phyloP scores from a whole-genome alignment of 805 yeast genomes.

The Metschnikowia gelsemii region DNA sequence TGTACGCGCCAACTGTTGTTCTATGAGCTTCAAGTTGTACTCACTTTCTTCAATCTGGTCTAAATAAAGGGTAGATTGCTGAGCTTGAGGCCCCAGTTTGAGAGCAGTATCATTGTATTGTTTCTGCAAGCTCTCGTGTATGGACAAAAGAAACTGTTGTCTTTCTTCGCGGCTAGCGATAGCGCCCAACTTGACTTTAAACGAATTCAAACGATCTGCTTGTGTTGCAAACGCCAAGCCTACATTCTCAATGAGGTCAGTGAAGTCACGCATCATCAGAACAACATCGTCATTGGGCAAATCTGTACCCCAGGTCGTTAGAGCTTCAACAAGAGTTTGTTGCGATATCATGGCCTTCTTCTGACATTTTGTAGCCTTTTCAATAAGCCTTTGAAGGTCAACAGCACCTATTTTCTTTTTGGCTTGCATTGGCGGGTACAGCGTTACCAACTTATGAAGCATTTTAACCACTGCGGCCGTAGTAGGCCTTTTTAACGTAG shows the following conservation, averaged over 20 bases:
- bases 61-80: slow-evolving; percentile 41
- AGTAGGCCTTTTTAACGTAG: slow-evolving; percentile 19
- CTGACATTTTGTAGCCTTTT: slow-evolving; percentile 38
- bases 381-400: slow-evolving; percentile 20
- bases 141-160: slow-evolving; percentile 37
- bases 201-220: slow-evolving; percentile 43
- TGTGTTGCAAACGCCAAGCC: slow-evolving; percentile 28
- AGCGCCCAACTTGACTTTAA: slow-evolving; percentile 44
- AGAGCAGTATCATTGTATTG: slow-evolving; percentile 44
- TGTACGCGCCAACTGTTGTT: slow-evolving; percentile 49
- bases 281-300: slow-evolving; percentile 17
- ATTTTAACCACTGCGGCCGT: slow-evolving; percentile 22
- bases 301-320: slow-evolving; percentile 17
- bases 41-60: slow-evolving; percentile 54
- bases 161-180: slow-evolving; percentile 53
- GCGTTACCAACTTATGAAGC: slow-evolving; percentile 17
- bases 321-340: slow-evolving; percentile 15
- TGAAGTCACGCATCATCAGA: slow-evolving; percentile 16
- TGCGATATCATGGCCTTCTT: slow-evolving; percentile 25
- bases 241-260: slow-evolving; percentile 14
- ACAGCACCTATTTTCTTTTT: slow-evolving; percentile 14
- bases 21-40: slow-evolving; percentile 51
- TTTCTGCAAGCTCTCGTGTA: slow-evolving; percentile 38
- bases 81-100: slow-evolving; percentile 43
- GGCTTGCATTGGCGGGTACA: slow-evolving; percentile 7